phyloP scores from a whole-genome alignment of 306 rosid genomes.

The Hylodesmum podocarpum region DNA sequence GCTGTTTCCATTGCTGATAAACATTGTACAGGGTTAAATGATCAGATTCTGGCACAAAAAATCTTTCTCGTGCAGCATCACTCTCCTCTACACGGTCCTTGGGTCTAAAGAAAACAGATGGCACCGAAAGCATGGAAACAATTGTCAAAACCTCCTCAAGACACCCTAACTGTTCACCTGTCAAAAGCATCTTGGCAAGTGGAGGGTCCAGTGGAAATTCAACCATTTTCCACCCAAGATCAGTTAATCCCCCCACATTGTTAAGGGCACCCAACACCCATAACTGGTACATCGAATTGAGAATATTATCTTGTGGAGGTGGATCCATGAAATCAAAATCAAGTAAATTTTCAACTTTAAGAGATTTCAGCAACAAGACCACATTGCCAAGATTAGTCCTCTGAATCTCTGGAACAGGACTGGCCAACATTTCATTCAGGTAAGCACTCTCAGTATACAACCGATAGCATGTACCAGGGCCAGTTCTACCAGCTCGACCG shows the following conservation, averaged over 20 bases:
- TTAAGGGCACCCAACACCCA: conserved; percentile 98
- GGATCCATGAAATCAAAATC: conserved; percentile 99
- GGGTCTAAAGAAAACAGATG: conserved; percentile 95
- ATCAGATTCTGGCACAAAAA: conserved; percentile 91
- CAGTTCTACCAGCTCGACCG: conserved; percentile 99
- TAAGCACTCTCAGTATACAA: conserved; percentile 89
- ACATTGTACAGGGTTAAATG: conserved; percentile 90
- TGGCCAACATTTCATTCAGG: conserved; percentile 79
- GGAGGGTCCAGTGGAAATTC: conserved; percentile 98
- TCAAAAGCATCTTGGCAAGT: conserved; percentile 95
- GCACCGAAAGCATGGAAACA: conserved; percentile 98
- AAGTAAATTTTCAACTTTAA: conserved; percentile 87
- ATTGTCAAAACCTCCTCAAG: conserved; percentile 87
- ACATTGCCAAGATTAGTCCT: conserved; percentile 97
- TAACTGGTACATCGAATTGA: conserved; percentile 96
- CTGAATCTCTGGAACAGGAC: conserved; percentile 98
- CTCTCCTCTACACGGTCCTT: conserved; percentile 97
- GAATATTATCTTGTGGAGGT: conserved; percentile 97
- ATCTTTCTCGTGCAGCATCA: conserved; percentile 94
- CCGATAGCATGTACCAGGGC: conserved; percentile 96
- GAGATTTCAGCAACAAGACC: conserved; percentile 89
- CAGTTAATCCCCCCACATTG: conserved; percentile 89
- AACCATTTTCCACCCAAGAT: conserved; percentile 98
- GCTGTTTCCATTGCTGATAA: conserved; percentile 98
- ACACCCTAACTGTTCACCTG: conserved; percentile 81